These are phyloP conservation scores for Papilionanthe hybrid DNA, from an alignment of 116 monocot species.

Conservation along the genomic window DNA sequence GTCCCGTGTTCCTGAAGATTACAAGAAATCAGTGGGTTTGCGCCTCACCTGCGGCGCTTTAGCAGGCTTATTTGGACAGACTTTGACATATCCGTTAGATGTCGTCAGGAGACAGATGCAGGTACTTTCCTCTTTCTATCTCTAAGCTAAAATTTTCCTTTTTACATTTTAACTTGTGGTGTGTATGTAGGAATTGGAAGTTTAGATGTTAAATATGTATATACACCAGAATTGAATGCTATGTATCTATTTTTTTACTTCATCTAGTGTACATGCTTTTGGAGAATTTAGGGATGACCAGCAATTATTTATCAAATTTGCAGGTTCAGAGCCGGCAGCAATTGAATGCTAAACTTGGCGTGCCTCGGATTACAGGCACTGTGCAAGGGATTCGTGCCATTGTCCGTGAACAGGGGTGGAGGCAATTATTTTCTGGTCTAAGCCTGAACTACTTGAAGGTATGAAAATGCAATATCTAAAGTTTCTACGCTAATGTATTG, in stretches of 20 bases:
- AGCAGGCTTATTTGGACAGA: constrained; percentile 95
- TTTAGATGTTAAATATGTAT: no score
- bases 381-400: constrained; percentile 66
- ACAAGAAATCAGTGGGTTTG: constrained; percentile 58
- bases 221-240: no score
- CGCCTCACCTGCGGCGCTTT: constrained; percentile 81
- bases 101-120: constrained; percentile 99
- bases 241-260: not conserved
- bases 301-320: not conserved
- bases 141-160: not conserved
- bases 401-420: constrained; percentile 64
- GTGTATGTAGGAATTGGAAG: no score
- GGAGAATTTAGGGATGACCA: not conserved
- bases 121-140: constrained; percentile 27
- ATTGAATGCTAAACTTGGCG: constrained; percentile 12
- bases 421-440: constrained; percentile 85
- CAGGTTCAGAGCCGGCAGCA: constrained; percentile 67
- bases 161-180: no score
- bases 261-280: no score
- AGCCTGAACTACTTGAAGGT: constrained; percentile 97
- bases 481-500: not conserved
- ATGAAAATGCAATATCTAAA: not conserved
- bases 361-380: constrained; percentile 54
- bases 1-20: constrained; percentile 69
- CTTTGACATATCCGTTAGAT: constrained; percentile 93